Percentiles rank a stretch among this genome's conserved stretches.
phyloP scores from a whole-genome alignment of 2,329 filamentous ascomycete species.

The Diaporthe ilicicola region DNA sequence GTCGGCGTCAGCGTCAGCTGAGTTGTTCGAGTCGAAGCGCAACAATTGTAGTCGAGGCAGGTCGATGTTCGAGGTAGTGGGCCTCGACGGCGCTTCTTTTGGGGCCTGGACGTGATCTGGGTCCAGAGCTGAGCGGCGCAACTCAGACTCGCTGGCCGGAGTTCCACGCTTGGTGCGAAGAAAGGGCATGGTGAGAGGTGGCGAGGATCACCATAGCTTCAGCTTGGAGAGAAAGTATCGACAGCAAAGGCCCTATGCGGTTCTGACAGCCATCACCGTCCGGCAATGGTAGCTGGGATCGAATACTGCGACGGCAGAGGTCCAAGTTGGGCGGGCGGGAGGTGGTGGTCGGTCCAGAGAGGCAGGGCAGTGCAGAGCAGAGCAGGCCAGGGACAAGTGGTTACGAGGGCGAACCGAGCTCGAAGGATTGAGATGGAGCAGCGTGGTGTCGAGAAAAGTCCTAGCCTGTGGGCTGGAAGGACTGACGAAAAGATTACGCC shows the following conservation, averaged over 20 bases:
- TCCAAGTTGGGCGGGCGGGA: not conserved
- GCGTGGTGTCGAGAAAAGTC: conserved; percentile 2
- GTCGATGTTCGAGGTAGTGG: conserved; percentile 29
- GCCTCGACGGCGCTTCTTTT: conserved; percentile 36
- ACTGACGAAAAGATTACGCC: conserved; percentile 27
- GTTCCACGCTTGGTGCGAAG: conserved; percentile 66
- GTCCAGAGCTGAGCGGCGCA: conserved; percentile 60
- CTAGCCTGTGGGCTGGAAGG: not conserved
- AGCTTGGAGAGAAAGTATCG: not conserved
- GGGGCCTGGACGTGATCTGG: conserved; percentile 40
- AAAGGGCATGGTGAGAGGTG: conserved; percentile 60
- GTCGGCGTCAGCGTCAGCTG: conserved; percentile 36
- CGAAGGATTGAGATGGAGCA: conserved; percentile 16
- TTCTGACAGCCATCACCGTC: conserved; percentile 25
- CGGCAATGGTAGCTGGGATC: not conserved
- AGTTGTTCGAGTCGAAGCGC: conserved; percentile 38
- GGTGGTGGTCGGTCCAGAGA: not conserved
- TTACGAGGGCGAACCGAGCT: not conserved
- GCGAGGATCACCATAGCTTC: conserved; percentile 32
- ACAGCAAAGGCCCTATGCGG: conserved; percentile 29
- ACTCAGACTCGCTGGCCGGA: conserved; percentile 66
- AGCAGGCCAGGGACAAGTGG: not conserved
- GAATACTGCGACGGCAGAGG: not conserved
- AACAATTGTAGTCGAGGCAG: conserved; percentile 31
- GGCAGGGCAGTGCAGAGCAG: not conserved